These are phyloP conservation scores for Trichoderma lentiforme DNA, from an alignment of 2,329 filamentous ascomycete species.

Conservation along the genomic window DNA sequence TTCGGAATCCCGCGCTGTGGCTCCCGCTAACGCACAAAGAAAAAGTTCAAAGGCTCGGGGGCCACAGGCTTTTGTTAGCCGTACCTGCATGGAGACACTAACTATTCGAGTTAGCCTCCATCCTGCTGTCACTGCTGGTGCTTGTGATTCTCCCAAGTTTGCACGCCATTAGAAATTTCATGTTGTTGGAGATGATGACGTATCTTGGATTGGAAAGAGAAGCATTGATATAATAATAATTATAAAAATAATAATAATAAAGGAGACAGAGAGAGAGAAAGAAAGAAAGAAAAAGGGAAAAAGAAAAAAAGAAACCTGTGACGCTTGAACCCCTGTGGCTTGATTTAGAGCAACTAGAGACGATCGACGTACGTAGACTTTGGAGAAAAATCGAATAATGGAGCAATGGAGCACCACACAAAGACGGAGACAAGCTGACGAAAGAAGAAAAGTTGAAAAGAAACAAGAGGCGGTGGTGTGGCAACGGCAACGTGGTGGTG, in stretches of 20 bases:
- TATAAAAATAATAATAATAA: not conserved
- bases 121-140: not conserved
- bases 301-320: not conserved
- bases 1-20: not conserved
- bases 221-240: not conserved
- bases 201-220: not conserved
- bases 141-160: not conserved
- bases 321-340: not conserved
- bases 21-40: slow-evolving; percentile 4
- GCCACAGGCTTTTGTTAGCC: slow-evolving; percentile 9
- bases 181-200: not conserved
- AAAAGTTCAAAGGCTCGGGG: not conserved
- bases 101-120: not conserved
- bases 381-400: not conserved
- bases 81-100: slow-evolving; percentile 2
- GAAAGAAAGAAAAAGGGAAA: not conserved
- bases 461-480: not conserved
- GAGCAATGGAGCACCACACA: not conserved
- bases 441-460: not conserved
- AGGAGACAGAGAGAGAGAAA: not conserved
- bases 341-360: not conserved
- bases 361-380: not conserved
- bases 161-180: not conserved
- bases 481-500: not conserved
- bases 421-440: not conserved